Percentiles rank a stretch among this genome's conserved stretches.
phyloP scores from a whole-genome alignment of 2,329 filamentous ascomycete species.

The Phyllosticta capitalensis region DNA sequence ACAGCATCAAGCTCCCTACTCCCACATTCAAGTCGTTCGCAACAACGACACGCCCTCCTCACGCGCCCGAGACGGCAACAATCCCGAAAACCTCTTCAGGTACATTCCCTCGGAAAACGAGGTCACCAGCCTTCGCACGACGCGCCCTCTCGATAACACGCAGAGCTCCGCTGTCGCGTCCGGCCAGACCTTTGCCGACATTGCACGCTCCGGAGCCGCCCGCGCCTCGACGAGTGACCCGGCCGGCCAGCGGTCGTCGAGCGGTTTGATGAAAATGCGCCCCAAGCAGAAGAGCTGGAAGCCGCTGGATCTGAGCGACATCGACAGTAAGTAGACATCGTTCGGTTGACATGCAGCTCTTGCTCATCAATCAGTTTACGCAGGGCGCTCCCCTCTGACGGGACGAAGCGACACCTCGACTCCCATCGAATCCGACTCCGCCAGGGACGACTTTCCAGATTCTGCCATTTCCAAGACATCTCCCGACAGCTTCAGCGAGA shows the following conservation, averaged over 20 bases:
- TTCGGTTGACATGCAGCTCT: not conserved
- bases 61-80: not conserved
- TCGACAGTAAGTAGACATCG: slow-evolving; percentile 9
- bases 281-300: slow-evolving; percentile 18
- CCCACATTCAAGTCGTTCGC: slow-evolving; percentile 20
- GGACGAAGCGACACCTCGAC: not conserved
- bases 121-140: slow-evolving; percentile 3
- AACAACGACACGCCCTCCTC: slow-evolving; percentile 8
- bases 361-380: not conserved
- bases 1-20: slow-evolving; percentile 10
- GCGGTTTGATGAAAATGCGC: slow-evolving; percentile 18
- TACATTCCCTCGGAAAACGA: slow-evolving; percentile 1
- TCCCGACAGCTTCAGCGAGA: not conserved
- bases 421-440: not conserved
- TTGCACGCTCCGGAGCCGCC: slow-evolving; percentile 18
- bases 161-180: slow-evolving; percentile 5
- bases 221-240: slow-evolving; percentile 12
- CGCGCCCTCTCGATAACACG: not conserved
- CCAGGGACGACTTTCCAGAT: not conserved
- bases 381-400: not conserved
- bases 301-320: slow-evolving; percentile 16
- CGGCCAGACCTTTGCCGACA: slow-evolving; percentile 21
- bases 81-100: not conserved
- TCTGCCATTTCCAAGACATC: not conserved
- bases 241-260: slow-evolving; percentile 10